phyloP scores from a whole-genome alignment of 2,329 filamentous ascomycete species.

The Fusarium nisikadoi region DNA sequence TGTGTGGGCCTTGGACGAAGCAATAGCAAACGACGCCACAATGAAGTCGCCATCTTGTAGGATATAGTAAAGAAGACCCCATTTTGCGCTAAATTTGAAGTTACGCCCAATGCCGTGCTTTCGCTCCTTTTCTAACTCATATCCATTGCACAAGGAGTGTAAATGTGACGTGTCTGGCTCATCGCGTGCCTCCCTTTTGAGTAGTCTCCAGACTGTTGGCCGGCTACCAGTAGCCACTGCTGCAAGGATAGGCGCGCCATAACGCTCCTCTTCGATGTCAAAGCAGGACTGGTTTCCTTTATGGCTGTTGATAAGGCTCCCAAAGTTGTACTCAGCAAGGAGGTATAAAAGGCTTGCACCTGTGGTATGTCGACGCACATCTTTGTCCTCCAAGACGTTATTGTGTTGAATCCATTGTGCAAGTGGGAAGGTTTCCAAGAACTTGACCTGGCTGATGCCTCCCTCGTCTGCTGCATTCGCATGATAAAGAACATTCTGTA shows the following conservation, averaged over 20 bases:
- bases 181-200: background rate
- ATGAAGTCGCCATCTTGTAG: background rate
- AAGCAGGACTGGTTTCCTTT: background rate
- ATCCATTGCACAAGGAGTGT: background rate
- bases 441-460: accelerated
- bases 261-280: background rate
- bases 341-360: slow-evolving; percentile 18
- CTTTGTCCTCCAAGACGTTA: slow-evolving; percentile 5
- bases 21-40: background rate
- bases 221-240: background rate
- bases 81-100: background rate
- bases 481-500: slow-evolving; percentile 16
- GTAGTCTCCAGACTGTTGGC: background rate
- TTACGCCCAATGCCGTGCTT: accelerated
- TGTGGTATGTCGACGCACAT: background rate
- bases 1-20: accelerated
- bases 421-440: background rate
- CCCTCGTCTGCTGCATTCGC: slow-evolving; percentile 10
- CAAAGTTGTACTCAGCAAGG: background rate
- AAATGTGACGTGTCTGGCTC: accelerated
- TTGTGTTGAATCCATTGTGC: background rate
- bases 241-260: background rate
- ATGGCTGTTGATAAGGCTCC: background rate
- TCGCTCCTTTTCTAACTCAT: accelerated
- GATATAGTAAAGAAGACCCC: background rate